A percentile compares a stretch with the other conserved stretches of the same genome.
phyloP scores from a whole-genome alignment of 108 stramenopile genomes.

The Schizochytrium sp. region DNA sequence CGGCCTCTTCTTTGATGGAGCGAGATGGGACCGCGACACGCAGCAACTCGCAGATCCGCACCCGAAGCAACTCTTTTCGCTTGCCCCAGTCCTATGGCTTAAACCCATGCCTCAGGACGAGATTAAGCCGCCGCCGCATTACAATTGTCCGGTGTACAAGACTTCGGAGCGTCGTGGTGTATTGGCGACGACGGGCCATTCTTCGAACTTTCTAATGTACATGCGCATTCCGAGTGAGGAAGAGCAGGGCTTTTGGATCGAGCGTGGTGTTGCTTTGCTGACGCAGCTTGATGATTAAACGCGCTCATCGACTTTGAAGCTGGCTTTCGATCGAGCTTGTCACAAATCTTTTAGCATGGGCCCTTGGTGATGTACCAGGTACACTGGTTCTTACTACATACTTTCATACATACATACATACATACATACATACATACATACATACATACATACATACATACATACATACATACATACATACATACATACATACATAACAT shows the following conservation, averaged over 20 bases:
- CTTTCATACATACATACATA: no score
- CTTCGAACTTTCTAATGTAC: constrained; percentile 51
- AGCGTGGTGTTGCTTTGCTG: constrained; percentile 60
- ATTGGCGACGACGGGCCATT: constrained; percentile 49
- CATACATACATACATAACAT: no score
- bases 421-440: no score
- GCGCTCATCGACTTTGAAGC: no score
- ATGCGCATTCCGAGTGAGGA: constrained; percentile 37
- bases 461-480: no score
- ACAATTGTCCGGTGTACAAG: constrained; percentile 56
- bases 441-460: no score
- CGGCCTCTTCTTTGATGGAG: constrained; percentile 57
- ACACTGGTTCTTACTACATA: no score
- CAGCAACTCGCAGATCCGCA: constrained; percentile 35
- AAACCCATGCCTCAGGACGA: constrained; percentile 30
- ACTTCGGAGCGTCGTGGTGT: constrained; percentile 50
- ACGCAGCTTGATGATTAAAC: constrained; percentile 52
- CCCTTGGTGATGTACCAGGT: no score
- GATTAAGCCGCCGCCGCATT: constrained; percentile 24
- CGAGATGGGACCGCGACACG: constrained; percentile 43
- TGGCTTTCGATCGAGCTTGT: no score
- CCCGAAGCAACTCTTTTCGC: constrained; percentile 49
- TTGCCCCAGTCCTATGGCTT: constrained; percentile 48
- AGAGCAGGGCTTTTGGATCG: constrained; percentile 57
- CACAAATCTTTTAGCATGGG: no score